These are phyloP conservation scores for Aquilaria yunnanensis DNA, from an alignment of 345 rosid species.

Conservation along the genomic window DNA sequence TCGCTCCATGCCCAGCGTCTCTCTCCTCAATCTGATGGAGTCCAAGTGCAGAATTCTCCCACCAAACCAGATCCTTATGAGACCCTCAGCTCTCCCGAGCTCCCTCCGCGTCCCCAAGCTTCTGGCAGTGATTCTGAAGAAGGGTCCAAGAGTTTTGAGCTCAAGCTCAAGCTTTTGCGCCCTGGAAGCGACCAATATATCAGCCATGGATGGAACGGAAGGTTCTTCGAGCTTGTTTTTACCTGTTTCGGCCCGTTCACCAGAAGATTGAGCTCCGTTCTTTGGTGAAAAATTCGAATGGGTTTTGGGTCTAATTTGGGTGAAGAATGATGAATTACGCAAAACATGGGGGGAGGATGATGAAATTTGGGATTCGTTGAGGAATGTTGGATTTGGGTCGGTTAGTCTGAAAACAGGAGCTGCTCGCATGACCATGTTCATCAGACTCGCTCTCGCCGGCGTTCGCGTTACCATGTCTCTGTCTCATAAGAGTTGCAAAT, in stretches of 20 bases:
- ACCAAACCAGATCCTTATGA: slow-evolving; percentile 64
- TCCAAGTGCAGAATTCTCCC: slow-evolving; percentile 85
- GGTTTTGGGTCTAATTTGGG: slow-evolving; percentile 7
- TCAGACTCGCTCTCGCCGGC: too few species aligned
- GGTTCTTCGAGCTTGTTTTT: slow-evolving; percentile 2
- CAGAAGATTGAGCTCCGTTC: too few species aligned
- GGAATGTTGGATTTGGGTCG: too few species aligned
- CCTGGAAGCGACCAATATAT: slow-evolving; percentile 56
- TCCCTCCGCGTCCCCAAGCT: slow-evolving; percentile 46
- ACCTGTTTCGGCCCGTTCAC: background rate
- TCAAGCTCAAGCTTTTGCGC: slow-evolving; percentile 68
- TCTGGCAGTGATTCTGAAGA: slow-evolving; percentile 72
- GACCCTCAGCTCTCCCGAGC: slow-evolving; percentile 74
- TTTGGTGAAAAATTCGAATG: slow-evolving; percentile 11
- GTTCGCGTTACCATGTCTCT: too few species aligned
- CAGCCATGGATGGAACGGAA: slow-evolving; percentile 61
- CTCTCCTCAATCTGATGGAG: slow-evolving; percentile 60
- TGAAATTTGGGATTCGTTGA: too few species aligned
- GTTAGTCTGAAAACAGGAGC: too few species aligned
- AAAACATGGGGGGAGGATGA: background rate
- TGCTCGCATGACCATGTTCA: too few species aligned
- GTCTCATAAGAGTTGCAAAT: too few species aligned
- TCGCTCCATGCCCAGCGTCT: slow-evolving; percentile 65
- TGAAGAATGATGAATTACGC: background rate
- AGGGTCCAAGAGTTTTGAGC: slow-evolving; percentile 72